These are phyloP conservation scores for Trichosporon sp. DNA, from an alignment of 1,284 basidiomycete genomes.

Conservation along the genomic window DNA sequence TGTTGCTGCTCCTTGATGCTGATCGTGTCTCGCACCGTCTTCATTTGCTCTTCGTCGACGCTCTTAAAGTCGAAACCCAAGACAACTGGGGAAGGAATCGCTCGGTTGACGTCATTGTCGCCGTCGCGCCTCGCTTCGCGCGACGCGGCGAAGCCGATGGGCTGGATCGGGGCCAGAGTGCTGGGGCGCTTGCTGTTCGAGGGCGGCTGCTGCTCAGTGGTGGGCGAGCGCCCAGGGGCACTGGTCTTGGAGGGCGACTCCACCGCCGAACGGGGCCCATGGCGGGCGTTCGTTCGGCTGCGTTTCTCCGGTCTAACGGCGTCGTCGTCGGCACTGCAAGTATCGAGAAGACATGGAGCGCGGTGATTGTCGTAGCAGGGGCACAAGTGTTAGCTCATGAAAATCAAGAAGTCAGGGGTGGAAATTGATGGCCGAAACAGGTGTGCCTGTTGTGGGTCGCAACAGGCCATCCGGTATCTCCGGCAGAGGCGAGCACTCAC, in stretches of 20 bases:
- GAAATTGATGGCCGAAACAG: not conserved
- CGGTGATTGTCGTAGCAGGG: not conserved
- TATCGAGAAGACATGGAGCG: not conserved
- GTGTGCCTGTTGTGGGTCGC: not conserved
- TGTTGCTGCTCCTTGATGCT: constrained; percentile 48
- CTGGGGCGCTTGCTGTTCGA: constrained; percentile 11
- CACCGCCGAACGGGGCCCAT: constrained; percentile 8
- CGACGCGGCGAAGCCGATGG: constrained; percentile 41
- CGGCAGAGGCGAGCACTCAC: constrained; percentile 8
- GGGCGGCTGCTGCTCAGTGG: constrained; percentile 8
- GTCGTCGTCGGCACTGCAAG: constrained; percentile 14
- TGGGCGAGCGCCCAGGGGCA: constrained; percentile 4
- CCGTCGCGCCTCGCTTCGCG: constrained; percentile 36
- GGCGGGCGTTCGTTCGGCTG: constrained; percentile 8
- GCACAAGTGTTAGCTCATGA: not conserved
- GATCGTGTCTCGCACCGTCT: constrained; percentile 46
- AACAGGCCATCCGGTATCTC: not conserved
- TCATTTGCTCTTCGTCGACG: constrained; percentile 43
- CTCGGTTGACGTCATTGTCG: constrained; percentile 24
- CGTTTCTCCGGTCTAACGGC: constrained; percentile 19
- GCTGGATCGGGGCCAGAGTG: constrained; percentile 35
- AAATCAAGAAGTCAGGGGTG: not conserved
- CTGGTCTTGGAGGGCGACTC: constrained; percentile 22
- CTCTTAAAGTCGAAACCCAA: constrained; percentile 47
- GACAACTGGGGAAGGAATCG: constrained; percentile 43